Percentiles rank a stretch among this genome's conserved stretches.
Evolutionary conservation across 306 rosid genomes (phyloP).

Genomic region (Albizia julibrissin): DNA sequence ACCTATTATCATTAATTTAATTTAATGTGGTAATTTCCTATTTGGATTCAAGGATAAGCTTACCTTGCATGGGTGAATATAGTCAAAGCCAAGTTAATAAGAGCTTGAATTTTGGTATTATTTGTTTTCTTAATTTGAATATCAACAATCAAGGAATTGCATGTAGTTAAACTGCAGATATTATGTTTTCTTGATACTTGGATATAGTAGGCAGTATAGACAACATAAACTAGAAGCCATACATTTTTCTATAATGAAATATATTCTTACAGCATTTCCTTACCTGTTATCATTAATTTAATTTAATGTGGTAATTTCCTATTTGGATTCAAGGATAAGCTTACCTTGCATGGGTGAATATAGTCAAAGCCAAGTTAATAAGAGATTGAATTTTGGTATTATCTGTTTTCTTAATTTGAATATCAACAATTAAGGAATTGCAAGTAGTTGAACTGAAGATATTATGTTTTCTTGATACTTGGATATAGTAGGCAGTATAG

Average conservation of each 20-base stretch:
- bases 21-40: neutral
- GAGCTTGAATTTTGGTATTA: neutral
- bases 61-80: neutral
- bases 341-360: neutral
- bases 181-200: neutral
- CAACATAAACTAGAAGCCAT: neutral
- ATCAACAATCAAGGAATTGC: neutral
- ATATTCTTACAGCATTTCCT: neutral
- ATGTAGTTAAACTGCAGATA: neutral
- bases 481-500: neutral
- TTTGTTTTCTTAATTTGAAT: neutral
- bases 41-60: slow-evolving; percentile 13
- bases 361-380: neutral
- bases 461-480: neutral
- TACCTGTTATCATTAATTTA: neutral
- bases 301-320: neutral
- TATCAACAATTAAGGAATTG: neutral
- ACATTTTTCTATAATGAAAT: neutral
- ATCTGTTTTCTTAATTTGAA: neutral
- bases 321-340: slow-evolving; percentile 7
- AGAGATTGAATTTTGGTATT: neutral
- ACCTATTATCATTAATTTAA: neutral
- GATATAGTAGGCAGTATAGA: neutral
- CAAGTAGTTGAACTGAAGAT: neutral
- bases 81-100: neutral